Evolutionary conservation across 2,329 filamentous ascomycete species (phyloP).

Genomic region (Ceratocystis ficicola): DNA sequence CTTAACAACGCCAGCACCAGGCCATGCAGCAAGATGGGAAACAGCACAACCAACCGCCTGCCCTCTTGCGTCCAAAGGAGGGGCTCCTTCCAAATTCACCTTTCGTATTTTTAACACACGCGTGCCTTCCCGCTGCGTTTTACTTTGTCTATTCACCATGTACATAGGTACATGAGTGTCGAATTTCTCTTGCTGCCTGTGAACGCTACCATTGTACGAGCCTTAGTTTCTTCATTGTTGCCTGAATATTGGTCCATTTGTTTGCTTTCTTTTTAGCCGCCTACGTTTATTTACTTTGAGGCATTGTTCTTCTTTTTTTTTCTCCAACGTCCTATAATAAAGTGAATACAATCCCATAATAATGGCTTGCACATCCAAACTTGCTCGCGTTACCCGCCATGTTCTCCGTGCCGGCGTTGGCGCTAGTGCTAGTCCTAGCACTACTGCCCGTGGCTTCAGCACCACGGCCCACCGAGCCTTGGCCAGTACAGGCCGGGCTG

Average conservation of each 20-base stretch:
- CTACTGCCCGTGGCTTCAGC: background rate
- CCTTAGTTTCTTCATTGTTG: background rate
- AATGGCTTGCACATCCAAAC: background rate
- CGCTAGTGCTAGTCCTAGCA: too few species aligned
- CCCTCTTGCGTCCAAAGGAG: too few species aligned
- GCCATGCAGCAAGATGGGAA: background rate
- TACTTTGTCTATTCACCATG: background rate
- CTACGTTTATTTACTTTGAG: background rate
- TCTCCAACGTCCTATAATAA: too few species aligned
- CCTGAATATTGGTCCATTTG: background rate
- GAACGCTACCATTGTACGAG: background rate
- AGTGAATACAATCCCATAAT: too few species aligned
- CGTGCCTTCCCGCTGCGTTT: conserved; percentile 3
- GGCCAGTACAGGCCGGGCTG: conserved; percentile 23
- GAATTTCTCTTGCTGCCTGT: background rate
- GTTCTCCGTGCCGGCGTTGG: background rate
- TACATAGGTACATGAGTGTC: background rate
- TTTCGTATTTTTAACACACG: background rate
- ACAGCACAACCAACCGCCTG: too few species aligned
- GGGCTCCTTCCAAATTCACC: too few species aligned
- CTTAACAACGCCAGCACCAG: too few species aligned
- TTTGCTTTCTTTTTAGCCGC: background rate
- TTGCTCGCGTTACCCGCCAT: background rate
- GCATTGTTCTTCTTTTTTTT: conserved; percentile 1
- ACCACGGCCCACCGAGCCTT: background rate